Evolutionary conservation across 2,329 filamentous ascomycete genomes (phyloP).

Genomic region (Arthrobotrys megalospora): DNA sequence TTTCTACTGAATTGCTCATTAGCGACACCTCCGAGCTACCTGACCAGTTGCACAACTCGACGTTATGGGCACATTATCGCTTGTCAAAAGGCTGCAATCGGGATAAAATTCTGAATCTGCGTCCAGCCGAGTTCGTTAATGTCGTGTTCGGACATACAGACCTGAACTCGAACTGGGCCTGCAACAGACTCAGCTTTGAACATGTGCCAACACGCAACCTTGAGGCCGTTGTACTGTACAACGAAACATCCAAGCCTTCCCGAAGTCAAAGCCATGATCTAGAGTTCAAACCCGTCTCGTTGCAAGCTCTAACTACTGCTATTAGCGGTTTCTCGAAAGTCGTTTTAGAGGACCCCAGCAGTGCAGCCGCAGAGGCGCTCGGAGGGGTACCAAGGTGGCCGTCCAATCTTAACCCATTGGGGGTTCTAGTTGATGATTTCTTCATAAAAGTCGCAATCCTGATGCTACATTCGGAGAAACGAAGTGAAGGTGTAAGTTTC

Average conservation of each 20-base stretch:
- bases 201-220: too few species aligned
- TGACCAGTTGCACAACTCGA: not conserved
- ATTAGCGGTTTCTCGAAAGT: not conserved
- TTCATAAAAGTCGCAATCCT: too few species aligned
- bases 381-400: too few species aligned
- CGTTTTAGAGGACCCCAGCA: too few species aligned
- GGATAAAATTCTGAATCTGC: conserved; percentile 3
- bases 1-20: not conserved
- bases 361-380: too few species aligned
- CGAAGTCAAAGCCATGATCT: not conserved
- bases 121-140: conserved; percentile 5
- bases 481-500: too few species aligned
- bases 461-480: too few species aligned
- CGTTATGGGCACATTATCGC: conserved; percentile 10
- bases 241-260: not conserved
- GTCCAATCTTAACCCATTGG: not conserved
- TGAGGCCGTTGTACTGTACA: not conserved
- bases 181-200: too few species aligned
- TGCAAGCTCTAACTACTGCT: not conserved
- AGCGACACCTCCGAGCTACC: not conserved
- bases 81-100: not conserved
- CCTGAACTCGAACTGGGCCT: not conserved
- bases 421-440: too few species aligned
- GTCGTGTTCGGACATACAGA: not conserved
- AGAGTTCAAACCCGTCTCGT: not conserved